Conservation (phyloP, 2,329 filamentous ascomycete species). For the Ceratocystis alfenasii region DNA sequence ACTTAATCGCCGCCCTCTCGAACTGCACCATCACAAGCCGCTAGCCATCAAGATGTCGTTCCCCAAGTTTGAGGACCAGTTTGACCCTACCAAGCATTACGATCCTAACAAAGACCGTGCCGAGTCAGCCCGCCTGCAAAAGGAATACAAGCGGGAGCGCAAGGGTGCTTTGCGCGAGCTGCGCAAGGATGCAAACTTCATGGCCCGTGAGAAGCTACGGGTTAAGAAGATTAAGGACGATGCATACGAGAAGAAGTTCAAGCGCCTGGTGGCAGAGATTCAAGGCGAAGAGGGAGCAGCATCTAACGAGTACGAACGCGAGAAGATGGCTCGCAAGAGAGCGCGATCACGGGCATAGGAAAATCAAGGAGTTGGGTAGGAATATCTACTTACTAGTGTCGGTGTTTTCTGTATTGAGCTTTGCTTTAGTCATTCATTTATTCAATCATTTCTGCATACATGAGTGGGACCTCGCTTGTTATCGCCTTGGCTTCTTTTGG, state of each 20-base stretch:
- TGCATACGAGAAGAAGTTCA: constrained; percentile 94
- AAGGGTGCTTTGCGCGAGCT: constrained; percentile 92
- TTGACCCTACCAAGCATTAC: constrained; percentile 93
- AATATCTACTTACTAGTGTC: neutral
- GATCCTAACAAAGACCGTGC: constrained; percentile 85
- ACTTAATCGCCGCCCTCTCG: constrained; percentile 61
- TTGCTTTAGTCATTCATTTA: neutral
- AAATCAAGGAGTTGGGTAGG: neutral
- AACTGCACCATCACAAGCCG: constrained; percentile 79
- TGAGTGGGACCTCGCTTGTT: neutral
- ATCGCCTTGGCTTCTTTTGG: neutral
- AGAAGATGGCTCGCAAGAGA: constrained; percentile 63
- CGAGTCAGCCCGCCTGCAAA: constrained; percentile 70
- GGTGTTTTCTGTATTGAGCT: neutral
- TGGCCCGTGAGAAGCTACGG: constrained; percentile 77
- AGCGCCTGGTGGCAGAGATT: constrained; percentile 82
- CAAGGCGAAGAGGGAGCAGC: constrained; percentile 85
- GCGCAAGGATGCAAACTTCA: constrained; percentile 87
- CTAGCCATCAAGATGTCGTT: constrained; percentile 77
- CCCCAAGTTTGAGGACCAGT: constrained; percentile 92
- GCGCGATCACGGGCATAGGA: constrained; percentile 34
- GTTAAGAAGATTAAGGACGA: constrained; percentile 89
- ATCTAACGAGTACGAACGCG: constrained; percentile 77
- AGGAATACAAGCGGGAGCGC: constrained; percentile 86
- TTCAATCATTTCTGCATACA: neutral